Evolutionary conservation across 139 green algal species (phyloP).

Genomic region (Gonium pectorale): DNA sequence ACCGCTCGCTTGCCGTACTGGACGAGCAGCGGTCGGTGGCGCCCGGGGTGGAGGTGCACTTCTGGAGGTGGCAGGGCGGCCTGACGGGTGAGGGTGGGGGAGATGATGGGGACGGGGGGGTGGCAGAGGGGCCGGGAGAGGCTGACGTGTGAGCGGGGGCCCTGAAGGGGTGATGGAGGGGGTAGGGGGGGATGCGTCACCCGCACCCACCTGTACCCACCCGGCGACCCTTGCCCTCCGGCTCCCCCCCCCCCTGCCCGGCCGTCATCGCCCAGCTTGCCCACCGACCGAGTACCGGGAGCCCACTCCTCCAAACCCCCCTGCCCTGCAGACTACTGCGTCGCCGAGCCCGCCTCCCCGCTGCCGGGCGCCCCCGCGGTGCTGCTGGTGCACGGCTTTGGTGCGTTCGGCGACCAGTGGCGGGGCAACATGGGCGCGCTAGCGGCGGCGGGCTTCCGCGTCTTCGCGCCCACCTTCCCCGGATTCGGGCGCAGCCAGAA

Average conservation of each 20-base stretch:
- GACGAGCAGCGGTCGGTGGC: constrained; percentile 26
- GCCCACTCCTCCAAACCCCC: too few relatives aligned
- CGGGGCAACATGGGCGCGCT: constrained; percentile 79
- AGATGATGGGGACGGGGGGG: too few relatives aligned
- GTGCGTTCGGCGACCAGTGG: constrained; percentile 96
- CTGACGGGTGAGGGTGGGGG: constrained; percentile 18
- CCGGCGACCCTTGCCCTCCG: too few relatives aligned
- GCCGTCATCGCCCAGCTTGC: too few relatives aligned
- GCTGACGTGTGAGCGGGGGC: too few relatives aligned
- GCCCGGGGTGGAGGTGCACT: constrained; percentile 34
- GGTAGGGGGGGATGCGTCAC: too few relatives aligned
- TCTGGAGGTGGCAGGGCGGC: constrained; percentile 47
- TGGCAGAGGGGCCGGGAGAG: too few relatives aligned
- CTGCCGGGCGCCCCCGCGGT: constrained; percentile 67
- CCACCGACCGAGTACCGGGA: too few relatives aligned
- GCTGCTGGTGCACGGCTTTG: constrained; percentile 96
- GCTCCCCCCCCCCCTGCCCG: too few relatives aligned
- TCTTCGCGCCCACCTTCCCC: constrained; percentile 86
- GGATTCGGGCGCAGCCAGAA: constrained; percentile 93
- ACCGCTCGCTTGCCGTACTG: constrained; percentile 54
- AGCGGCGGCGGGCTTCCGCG: constrained; percentile 75
- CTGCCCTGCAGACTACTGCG: constrained; percentile 82
- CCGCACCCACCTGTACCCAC: too few relatives aligned
- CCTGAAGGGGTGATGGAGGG: too few relatives aligned
- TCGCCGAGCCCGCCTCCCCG: constrained; percentile 44